A percentile compares a stretch with the other conserved stretches of the same genome.
Evolutionary conservation across 257 asterid genomes (phyloP).

Genomic region (Solanum ahanhuiri): DNA sequence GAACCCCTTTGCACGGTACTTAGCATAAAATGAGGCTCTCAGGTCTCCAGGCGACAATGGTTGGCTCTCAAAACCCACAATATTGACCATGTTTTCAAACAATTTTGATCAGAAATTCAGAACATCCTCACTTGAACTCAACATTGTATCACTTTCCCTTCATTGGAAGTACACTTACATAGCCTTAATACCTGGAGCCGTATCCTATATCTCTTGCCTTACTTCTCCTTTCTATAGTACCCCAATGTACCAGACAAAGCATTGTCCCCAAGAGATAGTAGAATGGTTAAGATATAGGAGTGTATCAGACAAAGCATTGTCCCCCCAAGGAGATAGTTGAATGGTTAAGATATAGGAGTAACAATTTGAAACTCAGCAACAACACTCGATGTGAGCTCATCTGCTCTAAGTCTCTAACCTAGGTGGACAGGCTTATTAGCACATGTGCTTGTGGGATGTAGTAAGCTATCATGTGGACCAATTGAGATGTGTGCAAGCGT

Average conservation of each 20-base stretch:
- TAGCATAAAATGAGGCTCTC: neutral
- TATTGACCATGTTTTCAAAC: neutral
- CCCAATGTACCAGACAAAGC: neutral
- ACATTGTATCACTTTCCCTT: neutral
- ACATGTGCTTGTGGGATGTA: neutral
- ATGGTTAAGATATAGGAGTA: neutral
- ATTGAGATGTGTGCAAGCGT: neutral
- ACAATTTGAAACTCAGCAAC: neutral
- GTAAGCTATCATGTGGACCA: neutral
- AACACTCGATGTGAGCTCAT: neutral
- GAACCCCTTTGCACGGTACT: neutral
- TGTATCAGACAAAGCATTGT: neutral
- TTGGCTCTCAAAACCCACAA: neutral
- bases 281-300: neutral
- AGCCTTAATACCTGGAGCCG: neutral
- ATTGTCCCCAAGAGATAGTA: neutral
- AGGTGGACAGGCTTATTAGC: neutral
- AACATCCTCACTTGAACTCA: neutral
- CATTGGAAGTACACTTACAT: neutral
- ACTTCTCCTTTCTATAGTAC: neutral
- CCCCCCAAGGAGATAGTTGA: neutral
- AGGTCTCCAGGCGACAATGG: neutral
- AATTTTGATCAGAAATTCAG: neutral
- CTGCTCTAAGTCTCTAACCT: neutral
- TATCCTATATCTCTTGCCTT: neutral